Base-by-base conservation (phyloP, 371 early-diverging fungal species). In the Dinochytrium kinnereticum region DNA sequence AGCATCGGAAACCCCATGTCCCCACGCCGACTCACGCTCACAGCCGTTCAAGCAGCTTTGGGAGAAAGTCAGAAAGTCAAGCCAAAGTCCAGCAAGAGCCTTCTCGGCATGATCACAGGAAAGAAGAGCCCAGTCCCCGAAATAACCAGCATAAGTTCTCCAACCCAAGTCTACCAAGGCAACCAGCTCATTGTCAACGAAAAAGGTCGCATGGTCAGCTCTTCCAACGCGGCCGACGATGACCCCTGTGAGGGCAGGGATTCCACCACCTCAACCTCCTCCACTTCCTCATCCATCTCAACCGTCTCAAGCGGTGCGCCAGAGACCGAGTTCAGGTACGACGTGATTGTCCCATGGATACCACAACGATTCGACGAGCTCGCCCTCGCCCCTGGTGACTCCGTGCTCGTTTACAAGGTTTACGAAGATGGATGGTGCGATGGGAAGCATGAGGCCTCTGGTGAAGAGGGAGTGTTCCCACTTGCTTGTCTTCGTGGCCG, bases 371-470 rank as follows among this genome's bases (percentile, higher is more conserved):
- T 59, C 33, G 79, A 79, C 59, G 79, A 79, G 61, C 57, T 79
- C 38, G 73, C 72, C 15, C 64, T 79, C 24, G 31, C 55, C 7
- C 70, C 71, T 13, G 79, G 79, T 49, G 79, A 79, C 50, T 19
- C n/a, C 15, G 79, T 79, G 13, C 53, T 72, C 28, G 75, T 79
- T n/a, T 72, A 76, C 68, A 64, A 70, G 13, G 53, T 75, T 15
- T 79, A 70, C 69, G 79, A 73, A 50, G 79, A 79, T 57, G 79
- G 79, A 15, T 79, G 75, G 75, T 77, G 77, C 64, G 71, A 73
- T 38, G 77, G 77, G 30, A 51, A 53, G 30, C 44, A 68, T 24
- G 74, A 69, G 28, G 65, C 70, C 5, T 34, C 66, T 1, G 74
- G 59, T 2, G 77, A 73, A 30, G 70, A 65, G 28, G 77, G 77